Conservation (phyloP, 148 eudicot species). For the Camellia lanceoleosa region DNA sequence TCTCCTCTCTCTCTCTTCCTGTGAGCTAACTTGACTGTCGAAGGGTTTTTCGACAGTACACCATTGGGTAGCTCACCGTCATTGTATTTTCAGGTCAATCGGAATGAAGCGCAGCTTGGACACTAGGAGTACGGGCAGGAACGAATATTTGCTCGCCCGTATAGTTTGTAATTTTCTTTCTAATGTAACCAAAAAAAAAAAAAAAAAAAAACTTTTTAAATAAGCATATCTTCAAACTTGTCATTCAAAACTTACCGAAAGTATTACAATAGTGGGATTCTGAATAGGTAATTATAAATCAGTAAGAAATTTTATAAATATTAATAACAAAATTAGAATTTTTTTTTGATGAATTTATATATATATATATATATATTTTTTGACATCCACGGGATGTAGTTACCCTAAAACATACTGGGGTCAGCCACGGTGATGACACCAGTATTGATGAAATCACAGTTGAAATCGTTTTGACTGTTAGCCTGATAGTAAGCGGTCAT, state of each 20-base stretch:
- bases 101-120: background rate
- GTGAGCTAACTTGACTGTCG: no score
- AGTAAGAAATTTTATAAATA: no score
- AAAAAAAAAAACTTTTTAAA: background rate
- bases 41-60: no score
- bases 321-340: no score
- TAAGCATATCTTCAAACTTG: constrained; percentile 11
- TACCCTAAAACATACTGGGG: constrained; percentile 38
- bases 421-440: constrained; percentile 28
- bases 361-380: no score
- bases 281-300: background rate
- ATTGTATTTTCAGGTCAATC: no score
- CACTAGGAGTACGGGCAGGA: background rate
- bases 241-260: background rate
- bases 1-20: no score
- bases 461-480: constrained; percentile 31
- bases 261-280: background rate
- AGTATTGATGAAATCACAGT: constrained; percentile 42
- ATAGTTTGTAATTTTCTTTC: no score
- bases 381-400: no score
- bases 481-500: constrained; percentile 55
- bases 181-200: no score
- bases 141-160: background rate
- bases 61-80: no score
- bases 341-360: background rate